A percentile compares a stretch with the other conserved stretches of the same genome.
Conservation (phyloP, 331 rosid species). For the Rosa hybrid region DNA sequence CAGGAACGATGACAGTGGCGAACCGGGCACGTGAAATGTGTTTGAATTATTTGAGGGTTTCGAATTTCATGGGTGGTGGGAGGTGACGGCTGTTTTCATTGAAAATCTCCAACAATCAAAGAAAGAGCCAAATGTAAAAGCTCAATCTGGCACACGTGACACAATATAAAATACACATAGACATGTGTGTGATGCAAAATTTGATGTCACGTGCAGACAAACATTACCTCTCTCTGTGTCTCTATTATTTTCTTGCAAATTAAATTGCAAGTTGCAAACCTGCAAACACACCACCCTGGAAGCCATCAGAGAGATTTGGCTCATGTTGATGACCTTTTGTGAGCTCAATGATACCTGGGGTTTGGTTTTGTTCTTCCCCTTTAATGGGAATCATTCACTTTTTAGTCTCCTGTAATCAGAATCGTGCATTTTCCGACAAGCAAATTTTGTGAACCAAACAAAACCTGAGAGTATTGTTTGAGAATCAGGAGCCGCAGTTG, state of each 20-base stretch:
- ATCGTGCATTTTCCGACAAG: not conserved
- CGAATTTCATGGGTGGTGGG: not conserved
- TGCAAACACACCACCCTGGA: not conserved
- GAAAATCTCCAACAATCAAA: not conserved
- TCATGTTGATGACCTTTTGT: not conserved
- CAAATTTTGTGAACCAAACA: not conserved
- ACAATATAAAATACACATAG: not conserved
- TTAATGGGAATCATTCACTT: not conserved
- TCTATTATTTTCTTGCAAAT: not conserved
- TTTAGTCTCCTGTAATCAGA: not conserved
- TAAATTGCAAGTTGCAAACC: not conserved
- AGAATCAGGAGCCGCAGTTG: not conserved
- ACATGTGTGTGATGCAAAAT: not conserved
- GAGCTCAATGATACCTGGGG: not conserved
- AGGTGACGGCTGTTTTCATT: not conserved
- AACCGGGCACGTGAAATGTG: constrained; percentile 24
- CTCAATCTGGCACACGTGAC: constrained; percentile 27
- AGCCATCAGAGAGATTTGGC: not conserved
- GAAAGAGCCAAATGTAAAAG: not conserved
- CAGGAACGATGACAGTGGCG: not conserved
- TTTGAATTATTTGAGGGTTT: not conserved
- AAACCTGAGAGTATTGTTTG: not conserved
- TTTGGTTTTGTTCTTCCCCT: not conserved
- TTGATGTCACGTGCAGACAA: constrained; percentile 24
- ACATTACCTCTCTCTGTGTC: not conserved